Percentiles rank a stretch among this genome's conserved stretches.
phyloP scores from a whole-genome alignment of 2,329 filamentous ascomycete genomes.

The Fusarium sp. region DNA sequence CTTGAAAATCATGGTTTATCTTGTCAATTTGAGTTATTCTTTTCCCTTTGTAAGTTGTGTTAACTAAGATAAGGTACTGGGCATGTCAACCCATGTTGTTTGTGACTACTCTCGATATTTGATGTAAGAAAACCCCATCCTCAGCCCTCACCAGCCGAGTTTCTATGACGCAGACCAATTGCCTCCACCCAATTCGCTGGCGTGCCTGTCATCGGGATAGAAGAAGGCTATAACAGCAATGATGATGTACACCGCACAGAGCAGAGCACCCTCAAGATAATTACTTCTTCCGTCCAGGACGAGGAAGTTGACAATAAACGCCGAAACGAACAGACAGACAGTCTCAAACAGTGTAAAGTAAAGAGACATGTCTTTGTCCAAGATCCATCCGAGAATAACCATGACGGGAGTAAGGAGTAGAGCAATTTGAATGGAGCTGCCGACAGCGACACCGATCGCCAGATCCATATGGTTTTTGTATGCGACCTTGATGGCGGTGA shows the following conservation, averaged over 20 bases:
- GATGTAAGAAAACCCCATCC: not conserved
- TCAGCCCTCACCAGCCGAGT: conserved; percentile 11
- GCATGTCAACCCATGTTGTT: not conserved
- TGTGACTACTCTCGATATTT: not conserved
- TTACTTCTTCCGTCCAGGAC: conserved; percentile 87
- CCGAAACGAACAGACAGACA: conserved; percentile 82
- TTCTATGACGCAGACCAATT: not conserved
- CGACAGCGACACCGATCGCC: conserved; percentile 76
- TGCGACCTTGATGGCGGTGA: conserved; percentile 75
- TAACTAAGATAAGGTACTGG: not conserved
- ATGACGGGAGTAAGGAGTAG: conserved; percentile 76
- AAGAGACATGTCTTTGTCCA: conserved; percentile 75
- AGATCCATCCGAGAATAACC: conserved; percentile 76
- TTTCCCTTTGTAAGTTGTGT: not conserved
- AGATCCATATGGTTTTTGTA: conserved; percentile 82
- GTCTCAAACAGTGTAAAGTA: conserved; percentile 93
- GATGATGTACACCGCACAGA: conserved; percentile 74
- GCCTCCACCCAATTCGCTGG: conserved; percentile 51
- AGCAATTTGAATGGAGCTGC: conserved; percentile 77
- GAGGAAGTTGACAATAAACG: conserved; percentile 88
- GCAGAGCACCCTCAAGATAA: conserved; percentile 80
- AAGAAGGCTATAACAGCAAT: conserved; percentile 74
- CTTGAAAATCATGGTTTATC: not conserved
- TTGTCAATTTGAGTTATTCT: not conserved
- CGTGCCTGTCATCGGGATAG: conserved; percentile 63